phyloP scores from a whole-genome alignment of 129 eudicot species.

The Gnaphalium uliginosum region DNA sequence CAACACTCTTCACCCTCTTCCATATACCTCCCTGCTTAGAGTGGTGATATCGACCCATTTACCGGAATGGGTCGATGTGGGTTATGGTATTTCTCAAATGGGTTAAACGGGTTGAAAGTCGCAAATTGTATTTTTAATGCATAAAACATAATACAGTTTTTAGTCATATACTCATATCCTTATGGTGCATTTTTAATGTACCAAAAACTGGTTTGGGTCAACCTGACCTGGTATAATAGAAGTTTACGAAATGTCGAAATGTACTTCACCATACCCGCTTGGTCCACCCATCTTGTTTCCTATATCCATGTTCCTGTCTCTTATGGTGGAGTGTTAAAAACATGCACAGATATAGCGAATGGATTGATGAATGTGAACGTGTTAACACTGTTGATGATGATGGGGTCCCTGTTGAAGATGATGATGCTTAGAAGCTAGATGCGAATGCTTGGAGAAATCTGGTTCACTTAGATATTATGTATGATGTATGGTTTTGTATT shows the following conservation, averaged over 20 bases:
- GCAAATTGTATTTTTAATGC: neutral
- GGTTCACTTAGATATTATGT: slow-evolving; percentile 26
- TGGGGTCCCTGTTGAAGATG: slow-evolving; percentile 53
- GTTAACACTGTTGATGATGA: slow-evolving; percentile 86
- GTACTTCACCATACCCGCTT: neutral
- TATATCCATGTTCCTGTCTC: neutral
- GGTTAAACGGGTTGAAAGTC: neutral
- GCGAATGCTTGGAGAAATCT: slow-evolving; percentile 16
- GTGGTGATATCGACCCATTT: neutral
- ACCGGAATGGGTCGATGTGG: neutral
- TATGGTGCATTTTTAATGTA: neutral
- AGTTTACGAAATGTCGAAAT: no score
- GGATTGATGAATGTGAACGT: slow-evolving; percentile 97
- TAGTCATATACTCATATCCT: neutral
- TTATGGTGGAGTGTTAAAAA: slow-evolving; percentile 15
- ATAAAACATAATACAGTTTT: neutral
- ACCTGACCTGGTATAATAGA: neutral
- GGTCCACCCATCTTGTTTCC: neutral
- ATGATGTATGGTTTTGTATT: slow-evolving; percentile 24
- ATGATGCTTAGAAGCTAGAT: slow-evolving; percentile 28
- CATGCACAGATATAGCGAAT: slow-evolving; percentile 81
- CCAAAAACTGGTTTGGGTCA: no score
- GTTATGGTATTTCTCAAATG: neutral
- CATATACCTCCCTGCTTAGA: neutral
- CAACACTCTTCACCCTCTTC: slow-evolving; percentile 4